Evolutionary conservation across 73 alveolate species (phyloP).

Genomic region (Effrenium voratum): DNA sequence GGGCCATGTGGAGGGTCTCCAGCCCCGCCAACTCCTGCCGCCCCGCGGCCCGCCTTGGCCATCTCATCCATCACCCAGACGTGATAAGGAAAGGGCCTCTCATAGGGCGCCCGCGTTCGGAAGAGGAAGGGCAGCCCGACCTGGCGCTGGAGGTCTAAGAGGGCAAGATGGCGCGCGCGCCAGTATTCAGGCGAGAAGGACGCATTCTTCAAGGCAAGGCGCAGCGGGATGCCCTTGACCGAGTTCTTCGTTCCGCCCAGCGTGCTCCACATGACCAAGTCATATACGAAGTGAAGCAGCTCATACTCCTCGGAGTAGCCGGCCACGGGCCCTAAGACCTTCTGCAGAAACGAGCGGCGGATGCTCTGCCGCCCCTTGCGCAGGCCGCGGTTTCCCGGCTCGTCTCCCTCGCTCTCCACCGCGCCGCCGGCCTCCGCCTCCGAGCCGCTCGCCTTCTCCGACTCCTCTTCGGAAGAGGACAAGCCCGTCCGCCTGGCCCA

Average conservation of each 20-base stretch:
- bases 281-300: constrained; percentile 37
- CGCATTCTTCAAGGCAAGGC: neutral
- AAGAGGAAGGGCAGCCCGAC: constrained; percentile 14
- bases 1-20: neutral
- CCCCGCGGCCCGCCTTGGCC: neutral
- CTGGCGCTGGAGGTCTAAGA: constrained; percentile 52
- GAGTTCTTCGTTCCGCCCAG: constrained; percentile 8
- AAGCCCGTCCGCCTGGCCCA: too few species aligned
- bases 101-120: constrained; percentile 61
- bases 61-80: constrained; percentile 43
- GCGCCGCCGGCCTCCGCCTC: too few species aligned
- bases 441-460: too few species aligned
- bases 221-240: neutral
- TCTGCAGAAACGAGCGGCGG: neutral
- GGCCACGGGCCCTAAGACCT: neutral
- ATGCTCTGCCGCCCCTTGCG: neutral
- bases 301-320: constrained; percentile 18
- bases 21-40: constrained; percentile 9
- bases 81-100: constrained; percentile 36
- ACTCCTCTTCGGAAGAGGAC: too few species aligned
- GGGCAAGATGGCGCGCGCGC: constrained; percentile 31
- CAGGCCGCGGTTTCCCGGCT: neutral
- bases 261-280: constrained; percentile 41
- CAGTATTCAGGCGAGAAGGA: constrained; percentile 35
- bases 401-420: neutral